Conservation (phyloP, 1,284 basidiomycete genomes). For the Ustilago tritici region DNA sequence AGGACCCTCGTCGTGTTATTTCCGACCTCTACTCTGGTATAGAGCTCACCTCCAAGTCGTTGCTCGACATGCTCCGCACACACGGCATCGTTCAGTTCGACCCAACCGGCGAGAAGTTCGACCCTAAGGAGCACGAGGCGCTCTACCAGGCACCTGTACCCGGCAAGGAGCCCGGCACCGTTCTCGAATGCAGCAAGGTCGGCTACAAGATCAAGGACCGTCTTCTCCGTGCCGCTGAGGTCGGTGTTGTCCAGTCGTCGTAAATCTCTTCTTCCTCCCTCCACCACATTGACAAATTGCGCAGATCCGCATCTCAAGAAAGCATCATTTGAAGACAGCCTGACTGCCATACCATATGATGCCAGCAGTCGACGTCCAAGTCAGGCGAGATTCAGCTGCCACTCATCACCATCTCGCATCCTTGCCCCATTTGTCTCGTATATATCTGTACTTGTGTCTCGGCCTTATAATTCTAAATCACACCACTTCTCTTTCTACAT, state of each 20-base stretch:
- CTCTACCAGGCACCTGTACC: constrained; percentile 91
- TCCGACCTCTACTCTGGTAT: constrained; percentile 79
- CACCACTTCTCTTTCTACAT: constrained; percentile 27
- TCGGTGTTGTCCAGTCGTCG: constrained; percentile 81
- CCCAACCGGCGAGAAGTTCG: constrained; percentile 90
- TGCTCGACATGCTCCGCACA: constrained; percentile 89
- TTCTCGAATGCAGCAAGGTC: constrained; percentile 89
- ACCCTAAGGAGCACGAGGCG: constrained; percentile 95
- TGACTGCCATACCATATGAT: background rate
- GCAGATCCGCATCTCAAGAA: background rate
- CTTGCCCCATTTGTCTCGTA: constrained; percentile 10
- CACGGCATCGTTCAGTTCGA: constrained; percentile 92
- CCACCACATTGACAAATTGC: background rate
- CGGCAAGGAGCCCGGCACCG: constrained; percentile 86
- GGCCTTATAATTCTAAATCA: constrained; percentile 15
- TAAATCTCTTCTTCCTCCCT: background rate
- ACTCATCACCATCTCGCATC: background rate
- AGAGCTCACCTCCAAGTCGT: constrained; percentile 87
- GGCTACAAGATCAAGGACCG: constrained; percentile 76
- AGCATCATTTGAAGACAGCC: background rate
- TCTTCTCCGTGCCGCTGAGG: constrained; percentile 92
- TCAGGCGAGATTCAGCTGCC: background rate
- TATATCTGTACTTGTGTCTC: constrained; percentile 43
- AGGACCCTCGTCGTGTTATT: constrained; percentile 59
- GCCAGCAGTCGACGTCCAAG: background rate